Base-by-base conservation (phyloP, 2,329 filamentous ascomycete species). In the Calonectria hawksworthii region DNA sequence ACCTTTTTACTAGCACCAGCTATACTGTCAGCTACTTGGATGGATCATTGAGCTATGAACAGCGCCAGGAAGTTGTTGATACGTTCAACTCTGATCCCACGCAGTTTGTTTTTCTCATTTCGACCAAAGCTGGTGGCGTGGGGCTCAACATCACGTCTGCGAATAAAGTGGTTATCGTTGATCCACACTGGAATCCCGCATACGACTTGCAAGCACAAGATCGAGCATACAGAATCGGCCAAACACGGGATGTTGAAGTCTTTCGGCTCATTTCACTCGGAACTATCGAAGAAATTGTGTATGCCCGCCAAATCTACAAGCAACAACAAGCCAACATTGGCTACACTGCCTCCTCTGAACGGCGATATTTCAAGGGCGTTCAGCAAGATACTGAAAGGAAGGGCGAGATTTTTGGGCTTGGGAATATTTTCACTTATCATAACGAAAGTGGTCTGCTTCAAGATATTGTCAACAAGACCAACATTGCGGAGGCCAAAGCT, bases 401-500 rank as follows among this genome's bases (percentile, higher is more conserved):
- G 79, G 97, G 97, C 21, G 97, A 99, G 84, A 95, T 99, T 28
- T 99, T 99, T 79, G 97, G 97, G 0, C 89, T 99, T 2, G 86
- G 90, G 28, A 99, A 99, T 78, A 90, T 99, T 16, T 95, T 99
- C 80, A 92, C 92, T 0, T 98, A 95, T 76, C 93, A 95, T 76
- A 91, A 92, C 63, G 92, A 96, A 77, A 94, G 94, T 74, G 91
- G 98, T 16, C 90, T 98, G 18, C 90, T 99, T 7, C 92, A 95
- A n/a, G 95, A 98, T 71, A 99, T 99, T 79, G 95, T 99, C 80
- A 98, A 99, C 87, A 98, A 98, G 85, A 99, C 97, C 34, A 99
- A 99, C 81, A 93, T 99, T 67, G 97, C 97, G 5, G 97, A 99
- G 86, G 95, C 95, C 52, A 95, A 93, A 82, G 95, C 94, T 0